A percentile compares a stretch with the other conserved stretches of the same genome.
phyloP scores from a whole-genome alignment of 1,284 basidiomycete genomes.

The Malassezia caprae region DNA sequence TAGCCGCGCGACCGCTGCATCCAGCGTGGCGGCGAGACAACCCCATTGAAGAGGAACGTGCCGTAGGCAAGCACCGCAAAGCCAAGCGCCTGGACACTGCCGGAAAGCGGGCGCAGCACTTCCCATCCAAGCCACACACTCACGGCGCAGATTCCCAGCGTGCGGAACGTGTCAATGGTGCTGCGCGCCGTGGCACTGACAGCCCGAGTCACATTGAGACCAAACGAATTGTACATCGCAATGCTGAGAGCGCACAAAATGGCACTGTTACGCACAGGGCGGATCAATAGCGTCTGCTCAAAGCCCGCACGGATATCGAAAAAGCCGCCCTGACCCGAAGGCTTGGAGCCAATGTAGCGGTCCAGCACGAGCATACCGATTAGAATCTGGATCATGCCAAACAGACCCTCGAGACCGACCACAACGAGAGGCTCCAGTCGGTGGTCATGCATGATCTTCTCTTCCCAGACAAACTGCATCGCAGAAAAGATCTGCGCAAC shows the following conservation, averaged over 20 bases:
- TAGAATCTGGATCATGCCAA: slow-evolving; percentile 70
- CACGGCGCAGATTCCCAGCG: slow-evolving; percentile 64
- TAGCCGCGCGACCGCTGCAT: not conserved
- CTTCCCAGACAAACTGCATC: slow-evolving; percentile 82
- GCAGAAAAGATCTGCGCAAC: slow-evolving; percentile 96
- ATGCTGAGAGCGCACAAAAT: slow-evolving; percentile 58
- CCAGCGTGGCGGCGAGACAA: slow-evolving; percentile 26
- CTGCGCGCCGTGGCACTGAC: slow-evolving; percentile 48
- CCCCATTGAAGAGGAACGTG: slow-evolving; percentile 45
- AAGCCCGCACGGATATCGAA: slow-evolving; percentile 86
- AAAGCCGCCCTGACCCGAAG: slow-evolving; percentile 61
- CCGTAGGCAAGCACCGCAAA: slow-evolving; percentile 81
- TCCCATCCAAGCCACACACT: slow-evolving; percentile 66
- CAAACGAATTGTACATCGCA: slow-evolving; percentile 91
- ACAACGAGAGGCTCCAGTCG: slow-evolving; percentile 80
- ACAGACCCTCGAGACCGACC: slow-evolving; percentile 87
- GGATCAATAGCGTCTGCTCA: slow-evolving; percentile 72
- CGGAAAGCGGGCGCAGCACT: slow-evolving; percentile 67
- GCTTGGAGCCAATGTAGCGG: slow-evolving; percentile 51
- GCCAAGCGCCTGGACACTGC: slow-evolving; percentile 73
- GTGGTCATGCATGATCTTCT: slow-evolving; percentile 69
- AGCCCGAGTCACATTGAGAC: slow-evolving; percentile 69
- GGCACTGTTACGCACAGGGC: slow-evolving; percentile 65
- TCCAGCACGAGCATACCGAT: slow-evolving; percentile 64
- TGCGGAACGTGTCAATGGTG: slow-evolving; percentile 89